Conservation (phyloP, 2,329 filamentous ascomycete species). For the Trichoderma breve region DNA sequence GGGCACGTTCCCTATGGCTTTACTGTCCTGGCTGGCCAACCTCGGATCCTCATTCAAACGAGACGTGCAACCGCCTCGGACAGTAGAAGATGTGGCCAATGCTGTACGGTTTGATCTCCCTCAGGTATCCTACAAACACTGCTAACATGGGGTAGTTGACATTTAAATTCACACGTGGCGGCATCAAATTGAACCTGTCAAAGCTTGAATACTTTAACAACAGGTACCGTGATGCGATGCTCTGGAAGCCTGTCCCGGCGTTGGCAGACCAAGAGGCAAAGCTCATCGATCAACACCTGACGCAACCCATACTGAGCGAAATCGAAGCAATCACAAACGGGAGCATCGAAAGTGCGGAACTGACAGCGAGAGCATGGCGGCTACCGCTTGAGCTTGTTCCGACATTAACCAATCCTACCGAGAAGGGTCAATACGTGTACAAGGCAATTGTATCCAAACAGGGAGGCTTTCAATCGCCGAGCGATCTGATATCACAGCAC, state of each 20-base stretch:
- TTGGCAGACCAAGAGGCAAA: slow-evolving; percentile 26
- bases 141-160: slow-evolving; percentile 58
- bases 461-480: slow-evolving; percentile 27
- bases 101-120: slow-evolving; percentile 49
- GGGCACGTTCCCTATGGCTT: slow-evolving; percentile 47
- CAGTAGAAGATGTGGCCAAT: slow-evolving; percentile 66
- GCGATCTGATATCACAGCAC: slow-evolving; percentile 29
- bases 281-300: slow-evolving; percentile 28
- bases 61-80: slow-evolving; percentile 35
- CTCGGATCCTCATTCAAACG: slow-evolving; percentile 45
- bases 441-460: slow-evolving; percentile 25
- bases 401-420: slow-evolving; percentile 21
- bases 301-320: slow-evolving; percentile 25
- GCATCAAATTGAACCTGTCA: slow-evolving; percentile 75
- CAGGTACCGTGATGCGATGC: slow-evolving; percentile 50
- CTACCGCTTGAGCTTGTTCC: slow-evolving; percentile 29
- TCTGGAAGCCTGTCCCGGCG: slow-evolving; percentile 27
- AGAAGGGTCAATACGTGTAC: slow-evolving; percentile 26
- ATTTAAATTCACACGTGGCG: slow-evolving; percentile 86
- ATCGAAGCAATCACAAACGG: slow-evolving; percentile 28
- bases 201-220: slow-evolving; percentile 82
- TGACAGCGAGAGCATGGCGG: slow-evolving; percentile 26
- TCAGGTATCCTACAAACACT: too few relatives aligned
- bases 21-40: slow-evolving; percentile 80
- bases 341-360: neutral